These are phyloP conservation scores for Trichosporon sp. DNA, from an alignment of 1,284 basidiomycete genomes.

Conservation along the genomic window DNA sequence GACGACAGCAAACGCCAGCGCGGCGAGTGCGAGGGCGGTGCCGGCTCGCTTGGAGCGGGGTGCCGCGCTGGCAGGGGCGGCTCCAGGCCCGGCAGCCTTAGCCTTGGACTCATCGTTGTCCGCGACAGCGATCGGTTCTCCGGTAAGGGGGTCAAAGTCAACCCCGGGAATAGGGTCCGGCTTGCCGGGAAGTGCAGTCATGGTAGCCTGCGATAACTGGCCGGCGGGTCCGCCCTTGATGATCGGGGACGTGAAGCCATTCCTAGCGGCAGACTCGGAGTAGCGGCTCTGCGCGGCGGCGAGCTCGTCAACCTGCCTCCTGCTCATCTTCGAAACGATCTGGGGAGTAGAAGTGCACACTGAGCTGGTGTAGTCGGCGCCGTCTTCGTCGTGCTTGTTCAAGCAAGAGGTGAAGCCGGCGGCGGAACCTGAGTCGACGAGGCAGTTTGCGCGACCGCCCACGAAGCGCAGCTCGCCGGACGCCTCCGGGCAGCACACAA, in stretches of 20 bases:
- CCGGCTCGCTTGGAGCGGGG: not conserved
- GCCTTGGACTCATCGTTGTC: not conserved
- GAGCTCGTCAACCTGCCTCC: not conserved
- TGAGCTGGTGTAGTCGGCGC: not conserved
- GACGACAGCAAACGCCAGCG: constrained; percentile 8
- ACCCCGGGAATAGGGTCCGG: constrained; percentile 3
- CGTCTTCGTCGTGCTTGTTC: constrained; percentile 8
- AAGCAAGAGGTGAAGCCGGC: not conserved
- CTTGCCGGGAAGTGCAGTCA: not conserved
- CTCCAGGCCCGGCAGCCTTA: not conserved
- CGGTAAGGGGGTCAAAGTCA: constrained; percentile 12
- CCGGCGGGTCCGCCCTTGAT: constrained; percentile 8
- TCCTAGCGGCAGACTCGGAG: constrained; percentile 2
- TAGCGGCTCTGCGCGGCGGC: not conserved
- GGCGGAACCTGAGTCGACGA: not conserved
- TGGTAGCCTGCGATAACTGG: not conserved
- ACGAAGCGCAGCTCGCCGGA: constrained; percentile 14
- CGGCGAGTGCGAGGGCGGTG: not conserved
- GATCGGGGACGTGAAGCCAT: constrained; percentile 12
- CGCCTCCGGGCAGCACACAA: constrained; percentile 12
- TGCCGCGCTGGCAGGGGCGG: not conserved
- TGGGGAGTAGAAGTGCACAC: not conserved
- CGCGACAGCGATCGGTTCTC: not conserved
- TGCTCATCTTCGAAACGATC: not conserved
- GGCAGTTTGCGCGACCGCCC: constrained; percentile 12